Conservation (phyloP, 306 rosid genomes). For the Dryas drummondii region DNA sequence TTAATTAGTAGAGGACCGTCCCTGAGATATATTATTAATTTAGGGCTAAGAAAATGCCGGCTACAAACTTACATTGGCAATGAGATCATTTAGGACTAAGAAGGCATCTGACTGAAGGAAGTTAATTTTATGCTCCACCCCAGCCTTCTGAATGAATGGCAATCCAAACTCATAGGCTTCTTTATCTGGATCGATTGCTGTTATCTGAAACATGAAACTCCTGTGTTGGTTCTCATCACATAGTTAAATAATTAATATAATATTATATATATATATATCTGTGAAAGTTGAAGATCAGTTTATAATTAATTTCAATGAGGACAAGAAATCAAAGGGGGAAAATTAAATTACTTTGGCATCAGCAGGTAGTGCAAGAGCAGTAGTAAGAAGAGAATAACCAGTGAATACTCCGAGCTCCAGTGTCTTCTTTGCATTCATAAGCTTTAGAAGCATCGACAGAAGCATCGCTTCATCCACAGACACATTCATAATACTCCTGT, state of each 20-base stretch:
- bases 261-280: too few relatives aligned
- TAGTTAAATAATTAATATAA: too few relatives aligned
- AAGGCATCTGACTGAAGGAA: conserved; percentile 44
- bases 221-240: too few relatives aligned
- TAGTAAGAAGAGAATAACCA: conserved; percentile 66
- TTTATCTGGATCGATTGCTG: conserved; percentile 39
- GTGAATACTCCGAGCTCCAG: conserved; percentile 63
- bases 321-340: too few relatives aligned
- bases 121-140: conserved; percentile 54
- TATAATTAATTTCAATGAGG: too few relatives aligned
- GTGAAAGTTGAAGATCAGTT: too few relatives aligned
- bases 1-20: too few relatives aligned
- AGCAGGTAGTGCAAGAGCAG: conserved; percentile 58
- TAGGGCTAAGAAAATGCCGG: too few relatives aligned
- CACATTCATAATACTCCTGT: conserved; percentile 51
- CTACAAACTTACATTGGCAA: conserved; percentile 34
- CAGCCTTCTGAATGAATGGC: conserved; percentile 54
- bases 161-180: conserved; percentile 48
- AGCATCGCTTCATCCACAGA: conserved; percentile 53
- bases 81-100: conserved; percentile 34
- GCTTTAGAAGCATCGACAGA: conserved; percentile 47
- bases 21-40: too few relatives aligned
- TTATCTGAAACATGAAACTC: conserved; percentile 32
- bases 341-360: conserved; percentile 37
- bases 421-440: conserved; percentile 60